Evolutionary conservation across 305 asterid species (phyloP), one percentile per base, ranked within the genome.

Genomic region (Euphrasia arctica): DNA sequence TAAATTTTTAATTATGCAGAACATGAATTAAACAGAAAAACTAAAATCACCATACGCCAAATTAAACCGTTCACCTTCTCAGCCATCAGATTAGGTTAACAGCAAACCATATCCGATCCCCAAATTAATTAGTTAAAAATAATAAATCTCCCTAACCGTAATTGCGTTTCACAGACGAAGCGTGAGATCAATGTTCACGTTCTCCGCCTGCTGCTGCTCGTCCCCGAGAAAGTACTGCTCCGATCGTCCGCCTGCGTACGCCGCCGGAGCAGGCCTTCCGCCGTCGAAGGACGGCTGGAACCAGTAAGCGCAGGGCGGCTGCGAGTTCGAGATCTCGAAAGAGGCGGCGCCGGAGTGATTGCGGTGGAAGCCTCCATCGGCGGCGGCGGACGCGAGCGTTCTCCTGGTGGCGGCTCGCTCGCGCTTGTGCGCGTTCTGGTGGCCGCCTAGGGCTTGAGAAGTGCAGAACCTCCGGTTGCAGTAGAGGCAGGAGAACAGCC

Each of bases 361-460:
- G 54, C 27, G 22, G 57, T 69, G 74, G 68, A 58, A 64, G 58
- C 71, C 49, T 7, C 43, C 68, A 73, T 14, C 54, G 54, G 27
- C 58, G 36, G 34, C 66, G 58, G 32, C n/a, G n/a, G 68, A 18
- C 58, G 77, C 34, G 60, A 74, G 68, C 18, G 61, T 69, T 51
- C 78, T 68, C 10, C 95, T 79, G 3, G 94, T 80, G 68, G 95
- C 95, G 22, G 95, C 97, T 69, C 95, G 70, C 78, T 90, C 95
- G 15, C 95, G 88, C 78, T 83, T 83, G 81, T 90, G 97, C 15
- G 95, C 97, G 25, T 90, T 90, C 55, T 90, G 97, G 70, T 90
- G 97, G 13, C 97, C 97, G 25, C 97, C 97, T 7, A 90, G 36
- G 12, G 95, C 97, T 58, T 90, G 97, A 5, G 97, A 90, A 57